Evolutionary conservation across 768 basidiomycete species (phyloP), one percentile per base, ranked within the genome.

Genomic region (Amylocystis lapponica): DNA sequence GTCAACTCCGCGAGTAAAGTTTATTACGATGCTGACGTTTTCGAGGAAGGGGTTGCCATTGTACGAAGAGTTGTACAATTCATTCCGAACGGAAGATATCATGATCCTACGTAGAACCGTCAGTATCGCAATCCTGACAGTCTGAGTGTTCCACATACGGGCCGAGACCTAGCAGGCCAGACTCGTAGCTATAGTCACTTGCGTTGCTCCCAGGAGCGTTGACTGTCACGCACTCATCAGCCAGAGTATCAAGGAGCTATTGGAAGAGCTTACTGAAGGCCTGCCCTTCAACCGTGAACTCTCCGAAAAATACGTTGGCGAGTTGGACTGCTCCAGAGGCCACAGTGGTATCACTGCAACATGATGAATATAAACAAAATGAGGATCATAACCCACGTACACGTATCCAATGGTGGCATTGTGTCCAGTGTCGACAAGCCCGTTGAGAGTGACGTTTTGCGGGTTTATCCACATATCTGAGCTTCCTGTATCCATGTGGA

Each of bases 401-500:
- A 14, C 41, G 23, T 42, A 45, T 12, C 3, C 2, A 10, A 45
- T n/a, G n/a, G 35, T 30, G 5, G 35, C 27, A 31, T 27, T 45
- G 13, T 17, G 8, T 16, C 41, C 43, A 3, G 43, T 45, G 27
- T 31, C 35, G 11, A 22, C 13, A 13, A 42, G 32, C 20, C 20
- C 41, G 4, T 32, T 22, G 22, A 42, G 41, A 14, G 35, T 20
- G 19, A 38, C 43, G 17, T 32, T 32, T 16, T 6, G 9, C 3
- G 35, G 36, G 21, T 45, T 25, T 16, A 45, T 10, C 43, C 43
- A 45, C 3, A 45, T n/a, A 22, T 45, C 43, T 13, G 43, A 19
- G 21, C 43, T 45, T 11, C 43, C 43, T 6, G 36, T 36, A 27
- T 45, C 43, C 9, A 45, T 29, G 27, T 38, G 43, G 5, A 45